phyloP scores from a whole-genome alignment of 306 rosid species.

The Citrullus colocynthis region DNA sequence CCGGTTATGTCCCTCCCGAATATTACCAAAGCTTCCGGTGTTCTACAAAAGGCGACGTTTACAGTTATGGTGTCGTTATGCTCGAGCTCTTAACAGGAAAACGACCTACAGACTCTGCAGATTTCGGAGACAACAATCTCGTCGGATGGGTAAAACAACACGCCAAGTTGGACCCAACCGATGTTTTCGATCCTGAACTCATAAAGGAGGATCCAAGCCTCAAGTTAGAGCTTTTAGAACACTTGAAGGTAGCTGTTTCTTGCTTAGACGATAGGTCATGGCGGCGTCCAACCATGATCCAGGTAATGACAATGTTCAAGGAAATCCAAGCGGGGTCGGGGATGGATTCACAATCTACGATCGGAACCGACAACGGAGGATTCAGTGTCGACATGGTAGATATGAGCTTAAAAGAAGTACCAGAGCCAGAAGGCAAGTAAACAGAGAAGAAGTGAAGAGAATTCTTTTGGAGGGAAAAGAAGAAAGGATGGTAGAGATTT shows the following conservation, averaged over 20 bases:
- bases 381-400: slow-evolving; percentile 62
- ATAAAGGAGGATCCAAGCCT: slow-evolving; percentile 71
- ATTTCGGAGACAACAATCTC: slow-evolving; percentile 93
- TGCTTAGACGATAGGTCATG: slow-evolving; percentile 78
- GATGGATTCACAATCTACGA: slow-evolving; percentile 71
- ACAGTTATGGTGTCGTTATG: slow-evolving; percentile 87
- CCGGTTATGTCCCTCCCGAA: slow-evolving; percentile 96
- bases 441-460: not conserved
- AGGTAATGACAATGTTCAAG: slow-evolving; percentile 88
- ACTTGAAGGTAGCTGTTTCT: slow-evolving; percentile 68
- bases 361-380: slow-evolving; percentile 46
- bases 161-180: slow-evolving; percentile 55
- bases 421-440: slow-evolving; percentile 76
- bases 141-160: slow-evolving; percentile 99
- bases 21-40: slow-evolving; percentile 95
- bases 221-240: slow-evolving; percentile 78
- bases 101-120: slow-evolving; percentile 78
- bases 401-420: slow-evolving; percentile 81
- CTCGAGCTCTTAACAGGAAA: slow-evolving; percentile 83
- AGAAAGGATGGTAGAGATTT: slow-evolving; percentile 15
- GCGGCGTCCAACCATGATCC: slow-evolving; percentile 83
- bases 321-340: slow-evolving; percentile 89
- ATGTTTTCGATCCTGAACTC: slow-evolving; percentile 75
- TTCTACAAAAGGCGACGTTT: slow-evolving; percentile 82
- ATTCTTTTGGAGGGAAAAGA: slow-evolving; percentile 6